A percentile compares a stretch with the other conserved stretches of the same genome.
phyloP scores from a whole-genome alignment of 192 early-diverging fungal species.

The Coemansia sp. region DNA sequence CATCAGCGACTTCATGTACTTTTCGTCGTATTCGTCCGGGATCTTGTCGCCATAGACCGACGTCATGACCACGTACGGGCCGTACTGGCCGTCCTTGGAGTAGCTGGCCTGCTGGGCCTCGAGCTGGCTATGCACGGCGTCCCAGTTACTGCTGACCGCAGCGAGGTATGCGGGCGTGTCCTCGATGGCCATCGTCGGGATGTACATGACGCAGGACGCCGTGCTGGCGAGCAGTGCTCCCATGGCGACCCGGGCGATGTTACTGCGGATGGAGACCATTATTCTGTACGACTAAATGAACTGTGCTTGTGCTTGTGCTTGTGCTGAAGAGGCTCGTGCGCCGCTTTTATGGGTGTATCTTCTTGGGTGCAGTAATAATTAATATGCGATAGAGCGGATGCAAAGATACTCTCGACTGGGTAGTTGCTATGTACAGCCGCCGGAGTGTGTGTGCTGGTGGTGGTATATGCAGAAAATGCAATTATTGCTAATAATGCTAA shows the following conservation, averaged over 20 bases:
- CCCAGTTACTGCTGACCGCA: constrained; percentile 17
- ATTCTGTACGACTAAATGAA: not conserved
- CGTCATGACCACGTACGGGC: constrained; percentile 14
- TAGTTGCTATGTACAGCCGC: too few species aligned
- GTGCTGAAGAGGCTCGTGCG: too few species aligned
- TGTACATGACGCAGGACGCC: constrained; percentile 7
- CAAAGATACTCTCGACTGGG: too few species aligned
- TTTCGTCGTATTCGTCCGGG: constrained; percentile 10
- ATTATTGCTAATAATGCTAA: too few species aligned
- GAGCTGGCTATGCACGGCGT: constrained; percentile 4
- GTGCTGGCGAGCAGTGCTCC: not conserved
- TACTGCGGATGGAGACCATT: not conserved
- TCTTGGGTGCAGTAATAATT: too few species aligned
- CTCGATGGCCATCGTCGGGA: constrained; percentile 24
- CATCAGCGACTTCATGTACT: constrained; percentile 19
- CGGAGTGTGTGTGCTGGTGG: too few species aligned
- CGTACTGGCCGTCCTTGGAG: constrained; percentile 9
- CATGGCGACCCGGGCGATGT: not conserved
- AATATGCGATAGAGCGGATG: too few species aligned
- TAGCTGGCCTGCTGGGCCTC: constrained; percentile 5
- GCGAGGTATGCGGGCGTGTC: constrained; percentile 20
- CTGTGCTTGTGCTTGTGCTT: not conserved
- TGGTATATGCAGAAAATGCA: too few species aligned
- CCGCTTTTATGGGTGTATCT: too few species aligned
- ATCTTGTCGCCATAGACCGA: constrained; percentile 8